Conservation (phyloP, 306 rosid species). For the Lithocarpus polystachyus region DNA sequence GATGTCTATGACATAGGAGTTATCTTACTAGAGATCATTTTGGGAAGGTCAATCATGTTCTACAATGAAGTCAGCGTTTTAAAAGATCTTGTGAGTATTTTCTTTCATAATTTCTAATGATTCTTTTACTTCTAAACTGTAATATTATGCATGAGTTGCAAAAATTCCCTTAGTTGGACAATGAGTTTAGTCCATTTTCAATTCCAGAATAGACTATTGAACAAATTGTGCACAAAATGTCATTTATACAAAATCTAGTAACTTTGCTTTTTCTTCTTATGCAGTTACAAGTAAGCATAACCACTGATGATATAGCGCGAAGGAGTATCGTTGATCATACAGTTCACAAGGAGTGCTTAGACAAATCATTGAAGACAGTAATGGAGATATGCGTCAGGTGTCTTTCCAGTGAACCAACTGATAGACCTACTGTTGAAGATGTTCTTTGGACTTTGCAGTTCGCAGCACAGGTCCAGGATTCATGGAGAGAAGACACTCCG, state of each 20-base stretch:
- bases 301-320: slow-evolving; percentile 59
- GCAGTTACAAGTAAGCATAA: slow-evolving; percentile 85
- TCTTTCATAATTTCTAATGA: not conserved
- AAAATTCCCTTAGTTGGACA: not conserved
- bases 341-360: slow-evolving; percentile 79
- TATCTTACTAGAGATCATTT: slow-evolving; percentile 73
- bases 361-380: slow-evolving; percentile 65
- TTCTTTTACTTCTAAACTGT: not conserved
- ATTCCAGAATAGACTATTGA: not conserved
- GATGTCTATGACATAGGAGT: slow-evolving; percentile 90
- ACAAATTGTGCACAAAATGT: not conserved
- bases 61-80: slow-evolving; percentile 73
- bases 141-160: not conserved
- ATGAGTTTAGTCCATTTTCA: not conserved
- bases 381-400: slow-evolving; percentile 93
- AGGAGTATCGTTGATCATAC: slow-evolving; percentile 79
- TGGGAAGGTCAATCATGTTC: slow-evolving; percentile 83
- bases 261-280: slow-evolving; percentile 3
- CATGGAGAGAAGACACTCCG: slow-evolving; percentile 42
- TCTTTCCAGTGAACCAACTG: slow-evolving; percentile 46
- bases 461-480: slow-evolving; percentile 88
- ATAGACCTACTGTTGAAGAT: slow-evolving; percentile 85
- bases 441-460: slow-evolving; percentile 93
- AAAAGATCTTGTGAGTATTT: slow-evolving; percentile 81
- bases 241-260: not conserved